These are phyloP conservation scores for Sclerotinia minor DNA, from an alignment of 2,329 filamentous ascomycete species.

Conservation along the genomic window DNA sequence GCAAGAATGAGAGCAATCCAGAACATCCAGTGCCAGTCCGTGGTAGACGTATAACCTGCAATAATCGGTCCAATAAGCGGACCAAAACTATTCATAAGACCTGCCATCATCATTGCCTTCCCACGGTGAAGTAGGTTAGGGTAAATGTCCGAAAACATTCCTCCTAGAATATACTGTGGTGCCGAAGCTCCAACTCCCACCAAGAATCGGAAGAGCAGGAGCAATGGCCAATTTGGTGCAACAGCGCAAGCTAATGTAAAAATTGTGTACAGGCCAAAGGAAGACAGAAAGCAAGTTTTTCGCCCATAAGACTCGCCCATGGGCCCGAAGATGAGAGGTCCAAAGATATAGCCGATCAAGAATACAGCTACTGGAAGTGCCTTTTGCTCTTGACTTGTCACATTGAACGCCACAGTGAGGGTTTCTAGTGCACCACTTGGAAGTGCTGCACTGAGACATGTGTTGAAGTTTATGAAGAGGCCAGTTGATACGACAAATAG, in stretches of 20 bases:
- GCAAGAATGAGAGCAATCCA: background rate
- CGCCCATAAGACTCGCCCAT: constrained; percentile 10
- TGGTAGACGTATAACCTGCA: constrained; percentile 2
- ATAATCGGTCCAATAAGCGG: constrained; percentile 12
- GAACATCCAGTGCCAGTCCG: constrained; percentile 4
- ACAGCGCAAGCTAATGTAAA: constrained; percentile 9
- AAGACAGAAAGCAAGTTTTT: constrained; percentile 8
- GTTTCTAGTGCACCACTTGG: background rate
- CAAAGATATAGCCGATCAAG: constrained; percentile 14
- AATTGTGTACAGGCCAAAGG: constrained; percentile 8
- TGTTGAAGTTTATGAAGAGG: constrained; percentile 15
- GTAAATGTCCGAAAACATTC: constrained; percentile 17
- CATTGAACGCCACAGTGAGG: background rate
- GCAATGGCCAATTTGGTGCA: constrained; percentile 1
- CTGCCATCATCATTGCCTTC: background rate
- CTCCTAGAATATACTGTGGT: background rate
- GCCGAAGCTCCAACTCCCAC: constrained; percentile 8
- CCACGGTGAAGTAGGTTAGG: constrained; percentile 8
- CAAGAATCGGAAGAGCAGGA: constrained; percentile 10
- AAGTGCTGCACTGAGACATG: constrained; percentile 5
- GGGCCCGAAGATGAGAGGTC: constrained; percentile 5
- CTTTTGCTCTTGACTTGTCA: background rate
- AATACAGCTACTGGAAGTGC: constrained; percentile 4
- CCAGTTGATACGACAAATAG: background rate
- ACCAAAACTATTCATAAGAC: constrained; percentile 14